phyloP scores from a whole-genome alignment of 148 eudicot genomes.

The Polygonum maritimum region DNA sequence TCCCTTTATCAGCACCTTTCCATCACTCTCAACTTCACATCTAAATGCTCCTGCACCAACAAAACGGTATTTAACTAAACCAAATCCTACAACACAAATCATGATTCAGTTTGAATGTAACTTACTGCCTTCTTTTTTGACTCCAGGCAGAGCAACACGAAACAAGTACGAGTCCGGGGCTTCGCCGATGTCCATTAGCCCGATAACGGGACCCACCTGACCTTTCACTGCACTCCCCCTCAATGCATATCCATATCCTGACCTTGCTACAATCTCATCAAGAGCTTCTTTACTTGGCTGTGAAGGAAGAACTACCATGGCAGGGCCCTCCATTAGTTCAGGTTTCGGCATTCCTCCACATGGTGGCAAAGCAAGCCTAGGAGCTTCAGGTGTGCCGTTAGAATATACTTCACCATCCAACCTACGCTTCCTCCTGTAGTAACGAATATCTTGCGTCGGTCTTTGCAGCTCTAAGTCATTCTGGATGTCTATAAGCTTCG shows the following conservation, averaged over 20 bases:
- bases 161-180: conserved; percentile 69
- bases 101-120: background rate
- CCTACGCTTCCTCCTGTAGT: conserved; percentile 7
- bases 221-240: conserved; percentile 79
- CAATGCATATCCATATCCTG: conserved; percentile 46
- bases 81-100: background rate
- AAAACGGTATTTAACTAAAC: background rate
- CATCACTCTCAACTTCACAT: conserved; percentile 82
- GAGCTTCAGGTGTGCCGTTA: conserved; percentile 15
- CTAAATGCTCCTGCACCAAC: conserved; percentile 60
- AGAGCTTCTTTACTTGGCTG: conserved; percentile 48
- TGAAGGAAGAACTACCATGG: conserved; percentile 61
- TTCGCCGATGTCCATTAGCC: conserved; percentile 71
- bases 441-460: background rate
- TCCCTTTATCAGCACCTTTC: conserved; percentile 70
- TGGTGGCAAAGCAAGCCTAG: conserved; percentile 20
- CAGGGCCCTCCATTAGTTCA: conserved; percentile 32
- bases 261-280: conserved; percentile 30
- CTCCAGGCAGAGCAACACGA: conserved; percentile 95
- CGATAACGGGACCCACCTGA: conserved; percentile 52
- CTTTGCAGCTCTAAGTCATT: background rate
- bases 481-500: conserved; percentile 12
- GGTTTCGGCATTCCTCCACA: conserved; percentile 12
- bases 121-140: conserved; percentile 86
- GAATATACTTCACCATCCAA: background rate